Conservation (phyloP, 305 asterid genomes). For the Solanum hybrid region DNA sequence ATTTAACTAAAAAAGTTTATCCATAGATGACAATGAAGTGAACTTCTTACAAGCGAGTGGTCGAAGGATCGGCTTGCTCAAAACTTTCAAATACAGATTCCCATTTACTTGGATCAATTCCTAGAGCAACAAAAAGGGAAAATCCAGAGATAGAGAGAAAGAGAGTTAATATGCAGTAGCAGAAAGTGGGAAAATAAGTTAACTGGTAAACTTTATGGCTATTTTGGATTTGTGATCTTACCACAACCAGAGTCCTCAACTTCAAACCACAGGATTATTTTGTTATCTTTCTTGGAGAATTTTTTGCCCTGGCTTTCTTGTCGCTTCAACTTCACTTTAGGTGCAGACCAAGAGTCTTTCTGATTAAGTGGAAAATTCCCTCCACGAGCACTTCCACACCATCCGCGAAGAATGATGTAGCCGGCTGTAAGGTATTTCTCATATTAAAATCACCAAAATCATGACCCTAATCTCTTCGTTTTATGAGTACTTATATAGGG, state of each 20-base stretch:
- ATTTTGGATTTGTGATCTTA: constrained; percentile 23
- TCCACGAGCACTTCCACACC: constrained; percentile 56
- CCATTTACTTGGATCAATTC: constrained; percentile 90
- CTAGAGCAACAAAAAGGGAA: constrained; percentile 21
- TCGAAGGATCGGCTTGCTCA: constrained; percentile 95
- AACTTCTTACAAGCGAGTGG: constrained; percentile 73
- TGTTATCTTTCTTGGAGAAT: constrained; percentile 51
- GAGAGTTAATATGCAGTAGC: not conserved
- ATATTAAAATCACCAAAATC: constrained; percentile 8
- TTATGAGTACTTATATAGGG: not conserved
- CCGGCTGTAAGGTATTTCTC: constrained; percentile 48
- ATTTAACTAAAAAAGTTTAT: not conserved
- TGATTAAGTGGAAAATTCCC: constrained; percentile 16
- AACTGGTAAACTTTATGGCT: not conserved
- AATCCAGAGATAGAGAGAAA: not conserved
- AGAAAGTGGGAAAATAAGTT: not conserved
- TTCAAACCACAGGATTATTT: constrained; percentile 68
- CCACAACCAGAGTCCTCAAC: constrained; percentile 93
- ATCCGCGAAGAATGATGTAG: constrained; percentile 67
- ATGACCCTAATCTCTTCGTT: not conserved
- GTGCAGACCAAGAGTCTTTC: constrained; percentile 42
- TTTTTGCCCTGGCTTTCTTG: constrained; percentile 31
- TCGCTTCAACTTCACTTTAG: constrained; percentile 36
- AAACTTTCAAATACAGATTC: constrained; percentile 92
- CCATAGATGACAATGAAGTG: not conserved